phyloP scores from a whole-genome alignment of 2,329 filamentous ascomycete genomes.

The Colletotrichum tanaceti region DNA sequence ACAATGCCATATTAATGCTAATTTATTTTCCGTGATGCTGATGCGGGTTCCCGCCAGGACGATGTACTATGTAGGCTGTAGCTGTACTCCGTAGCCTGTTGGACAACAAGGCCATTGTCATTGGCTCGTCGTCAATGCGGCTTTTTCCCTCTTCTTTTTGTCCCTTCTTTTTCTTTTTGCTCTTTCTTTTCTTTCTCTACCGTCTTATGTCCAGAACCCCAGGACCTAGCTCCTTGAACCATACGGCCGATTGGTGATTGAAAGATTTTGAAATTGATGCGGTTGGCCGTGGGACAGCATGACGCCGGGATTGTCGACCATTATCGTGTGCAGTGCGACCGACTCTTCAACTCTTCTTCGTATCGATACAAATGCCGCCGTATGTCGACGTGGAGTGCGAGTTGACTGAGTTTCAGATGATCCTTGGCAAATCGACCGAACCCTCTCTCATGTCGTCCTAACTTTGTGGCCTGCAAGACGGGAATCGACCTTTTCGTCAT shows the following conservation, averaged over 20 bases:
- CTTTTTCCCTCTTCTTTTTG: too few species aligned
- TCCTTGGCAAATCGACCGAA: background rate
- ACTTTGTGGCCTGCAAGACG: conserved; percentile 32
- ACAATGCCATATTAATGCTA: conserved; percentile 33
- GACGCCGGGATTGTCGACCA: background rate
- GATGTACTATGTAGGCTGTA: too few species aligned
- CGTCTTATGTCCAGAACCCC: conserved; percentile 4
- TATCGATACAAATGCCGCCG: too few species aligned
- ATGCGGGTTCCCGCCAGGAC: conserved; percentile 5
- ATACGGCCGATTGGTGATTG: conserved; percentile 10
- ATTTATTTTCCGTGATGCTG: conserved; percentile 29
- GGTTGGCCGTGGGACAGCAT: background rate
- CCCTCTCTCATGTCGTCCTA: conserved; percentile 19
- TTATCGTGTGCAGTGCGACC: conserved; percentile 3
- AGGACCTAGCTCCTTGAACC: background rate
- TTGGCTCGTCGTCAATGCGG: too few species aligned
- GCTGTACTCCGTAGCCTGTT: too few species aligned
- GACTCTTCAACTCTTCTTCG: background rate
- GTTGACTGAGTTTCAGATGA: too few species aligned
- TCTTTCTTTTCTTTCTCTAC: background rate
- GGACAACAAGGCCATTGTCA: too few species aligned
- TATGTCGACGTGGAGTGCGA: too few species aligned
- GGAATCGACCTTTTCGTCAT: conserved; percentile 29
- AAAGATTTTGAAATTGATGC: background rate
- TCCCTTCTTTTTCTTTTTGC: conserved; percentile 7